Conservation (phyloP, 176 grass and related monocot genomes). For the Triticum timopheevii region DNA sequence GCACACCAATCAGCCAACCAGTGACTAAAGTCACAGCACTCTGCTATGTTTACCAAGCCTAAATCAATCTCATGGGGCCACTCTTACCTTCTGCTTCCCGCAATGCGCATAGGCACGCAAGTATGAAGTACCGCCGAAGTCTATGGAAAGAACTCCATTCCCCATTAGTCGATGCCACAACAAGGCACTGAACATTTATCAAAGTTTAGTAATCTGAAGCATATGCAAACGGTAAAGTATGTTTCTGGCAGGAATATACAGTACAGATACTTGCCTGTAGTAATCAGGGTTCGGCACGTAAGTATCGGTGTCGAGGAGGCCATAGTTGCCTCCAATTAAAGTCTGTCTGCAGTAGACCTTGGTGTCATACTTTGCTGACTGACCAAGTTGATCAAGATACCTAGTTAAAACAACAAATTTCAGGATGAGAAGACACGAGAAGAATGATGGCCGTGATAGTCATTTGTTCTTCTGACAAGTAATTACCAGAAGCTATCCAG, state of each 20-base stretch:
- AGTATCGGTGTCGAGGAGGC: constrained; percentile 85
- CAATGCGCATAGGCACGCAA: constrained; percentile 89
- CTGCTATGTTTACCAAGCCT: neutral
- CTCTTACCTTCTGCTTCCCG: constrained; percentile 60
- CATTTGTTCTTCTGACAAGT: constrained; percentile 8
- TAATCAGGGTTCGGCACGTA: constrained; percentile 94
- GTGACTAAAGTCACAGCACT: neutral
- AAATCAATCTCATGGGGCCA: neutral
- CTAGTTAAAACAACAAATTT: constrained; percentile 42
- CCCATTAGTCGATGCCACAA: constrained; percentile 95
- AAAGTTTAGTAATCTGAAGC: constrained; percentile 8
- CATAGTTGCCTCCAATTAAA: constrained; percentile 93
- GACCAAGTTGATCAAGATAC: constrained; percentile 96
- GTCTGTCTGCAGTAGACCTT: constrained; percentile 94
- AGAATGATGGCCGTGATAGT: neutral
- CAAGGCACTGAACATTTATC: constrained; percentile 61
- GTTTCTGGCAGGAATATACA: neutral
- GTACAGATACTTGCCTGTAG: constrained; percentile 63
- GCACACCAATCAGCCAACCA: neutral
- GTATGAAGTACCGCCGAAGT: constrained; percentile 68
- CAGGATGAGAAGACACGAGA: constrained; percentile 19
- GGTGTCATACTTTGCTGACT: constrained; percentile 87
- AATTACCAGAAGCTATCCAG: constrained; percentile 95
- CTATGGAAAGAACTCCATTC: constrained; percentile 70
- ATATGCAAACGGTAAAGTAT: neutral